Base-by-base conservation (phyloP, 345 rosid genomes). In the Raphanus raphanistrum region DNA sequence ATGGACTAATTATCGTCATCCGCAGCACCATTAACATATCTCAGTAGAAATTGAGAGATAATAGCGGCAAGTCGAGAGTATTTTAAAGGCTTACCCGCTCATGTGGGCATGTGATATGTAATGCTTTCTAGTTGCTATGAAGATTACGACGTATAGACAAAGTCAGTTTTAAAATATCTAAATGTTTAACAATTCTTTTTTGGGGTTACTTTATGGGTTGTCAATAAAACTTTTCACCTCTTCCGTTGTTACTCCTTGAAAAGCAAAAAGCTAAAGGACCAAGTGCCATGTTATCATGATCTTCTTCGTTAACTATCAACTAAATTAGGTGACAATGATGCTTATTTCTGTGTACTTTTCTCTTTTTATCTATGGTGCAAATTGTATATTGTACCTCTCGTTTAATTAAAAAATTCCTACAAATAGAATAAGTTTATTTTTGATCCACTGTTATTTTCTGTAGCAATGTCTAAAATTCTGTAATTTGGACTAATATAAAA, bases 221-320 rank as follows among this genome's bases (percentile, higher is more conserved):
- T 76, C 79, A 32, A 68, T 43, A 32, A 43, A 68, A 59, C 73
- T 66, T 43, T 76, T 59, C 62, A 59, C 58, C 72, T 35, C 78
- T 38, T 16, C 66, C 6, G 27, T 66, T n/a, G 72, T 55, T 28
- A 57, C 17, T 59, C 61, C 12, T 74, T 57, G 32, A 74, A 75
- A 76, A 76, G 79, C 79, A 76, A 68, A 68, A 76, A 43, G 68
- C 52, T 33, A 2, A 75, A 41, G 62, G 79, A 60, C 79, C 62
- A 61, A 69, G 69, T 76, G 63, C 63, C 79, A 61, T 76, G 74
- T 69, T 76, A 69, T 76, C 63, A 60, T 61, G 54, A 45, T 48
- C 15, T 15, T 43, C 54, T 45, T 76, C 63, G 25, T 68, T 76
- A 68, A 58, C 28, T 68, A 68, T 76, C 26, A 17, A 60, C 59